Base-by-base conservation (phyloP, 2,329 filamentous ascomycete species). In the Pyrenochaeta sp. region DNA sequence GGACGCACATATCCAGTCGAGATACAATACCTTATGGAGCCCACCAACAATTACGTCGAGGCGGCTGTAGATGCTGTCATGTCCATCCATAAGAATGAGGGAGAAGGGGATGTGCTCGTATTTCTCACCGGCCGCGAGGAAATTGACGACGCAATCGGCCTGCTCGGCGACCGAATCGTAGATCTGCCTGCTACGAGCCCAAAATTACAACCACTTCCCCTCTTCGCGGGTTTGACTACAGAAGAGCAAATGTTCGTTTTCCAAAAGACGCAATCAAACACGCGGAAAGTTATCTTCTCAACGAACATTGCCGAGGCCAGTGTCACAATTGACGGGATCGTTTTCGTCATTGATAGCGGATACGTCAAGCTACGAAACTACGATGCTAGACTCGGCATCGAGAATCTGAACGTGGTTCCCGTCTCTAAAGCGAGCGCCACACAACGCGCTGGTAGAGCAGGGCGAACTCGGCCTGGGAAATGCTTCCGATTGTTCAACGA, bases 251-350 rank as follows among this genome's bases (percentile, higher is more conserved):
- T 96, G 84, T 92, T 92, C 55, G 88, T 97, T 27, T 97, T 97
- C 66, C 90, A 96, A 60, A 85, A 88, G 40, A 77, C 91, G 2
- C 85, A 89, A 0, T 85, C 89, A 48, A 87, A 92, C 46, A 92
- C 86, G 1, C 83, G 94, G 28, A 97, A 97, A 67, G 88, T 96
- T 26, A 89, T 99, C 23, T 86, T 96, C 55, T 88, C 90, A 3
- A 97, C 94, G 45, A 97, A 97, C 67, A 96, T 97, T 53, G 91
- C 94, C 9, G 94, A 99, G 75, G 93, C 94, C 4, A 96, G 90
- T 2, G 88, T 99, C 29, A 97, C 94, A 89, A 11, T 97, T 42
- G 87, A 94, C 39, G 91, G 90, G 3, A 92, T 97, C 48, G 86
- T 91, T 41, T 96, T 90, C 63, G 93, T 99, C 5, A 77, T 97